Evolutionary conservation across 2,329 filamentous ascomycete genomes (phyloP), one percentile per base, ranked within the genome.

Genomic region (Exserohilum turcica): DNA sequence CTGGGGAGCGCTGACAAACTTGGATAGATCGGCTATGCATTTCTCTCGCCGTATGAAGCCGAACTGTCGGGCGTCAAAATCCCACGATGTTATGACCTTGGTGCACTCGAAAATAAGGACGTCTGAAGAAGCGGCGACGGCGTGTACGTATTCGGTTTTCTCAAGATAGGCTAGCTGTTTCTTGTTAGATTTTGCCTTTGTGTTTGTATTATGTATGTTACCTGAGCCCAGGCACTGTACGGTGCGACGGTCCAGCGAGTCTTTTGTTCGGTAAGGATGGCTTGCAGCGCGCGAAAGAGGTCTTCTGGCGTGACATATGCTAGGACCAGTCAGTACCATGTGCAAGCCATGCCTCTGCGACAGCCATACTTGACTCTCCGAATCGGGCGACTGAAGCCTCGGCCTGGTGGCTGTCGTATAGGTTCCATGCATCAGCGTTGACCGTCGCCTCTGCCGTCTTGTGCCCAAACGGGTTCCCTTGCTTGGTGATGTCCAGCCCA

Each of bases 191-290:
- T 33, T 31, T 36, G 31, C 29, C 27, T 16, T 13, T n/a, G 19
- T 27, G 15, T 19, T 21, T 15, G 10, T 31, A n/a, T 27, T 19
- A 8, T 21, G 3, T 35, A 8, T 31, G 6, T 40, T 76, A 93
- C 90, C 85, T 96, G 91, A 53, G 91, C 90, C 66, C 89, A 88
- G 32, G 92, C 91, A 73, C 89, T 92, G 78, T 91, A 96, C 1
- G 93, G 93, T 10, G 93, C 88, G 38, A 95, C 89, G 42, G 91
- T 80, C 68, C 92, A 96, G 56, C 90, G 84, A 51, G 96, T 78
- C 2, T 82, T 81, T 57, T 87, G 84, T 60, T 86, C 79, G 64
- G 83, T 81, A 45, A 97, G 80, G 49, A 93, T 86, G 27, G 82
- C 80, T 75, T 95, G 90, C 33, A 97, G 82, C 48, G 90, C 83